Conservation (phyloP, 179 eudicot genomes). For the Kewa caespitosa region DNA sequence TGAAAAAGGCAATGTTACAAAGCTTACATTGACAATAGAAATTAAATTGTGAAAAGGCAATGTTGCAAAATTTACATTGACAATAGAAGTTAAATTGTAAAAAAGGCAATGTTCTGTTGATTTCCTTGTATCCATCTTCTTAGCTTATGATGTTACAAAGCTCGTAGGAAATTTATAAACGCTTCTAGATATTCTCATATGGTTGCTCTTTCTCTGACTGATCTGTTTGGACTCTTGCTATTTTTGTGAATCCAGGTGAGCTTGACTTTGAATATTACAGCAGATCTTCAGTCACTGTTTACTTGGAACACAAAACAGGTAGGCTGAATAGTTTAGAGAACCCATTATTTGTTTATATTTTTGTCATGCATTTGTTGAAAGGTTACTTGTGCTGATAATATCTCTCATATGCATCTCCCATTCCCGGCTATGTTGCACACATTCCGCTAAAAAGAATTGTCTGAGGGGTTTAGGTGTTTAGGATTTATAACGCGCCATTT, state of each 20-base stretch:
- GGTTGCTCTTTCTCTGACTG: background rate
- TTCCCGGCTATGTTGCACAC: background rate
- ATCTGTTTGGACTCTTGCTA: background rate
- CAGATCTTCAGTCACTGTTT: constrained; percentile 78
- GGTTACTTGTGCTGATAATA: background rate
- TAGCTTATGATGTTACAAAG: background rate
- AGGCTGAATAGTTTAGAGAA: background rate
- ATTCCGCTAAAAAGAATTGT: background rate
- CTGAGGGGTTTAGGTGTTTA: background rate
- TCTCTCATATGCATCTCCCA: background rate
- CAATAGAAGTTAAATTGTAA: no score
- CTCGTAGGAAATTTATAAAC: background rate
- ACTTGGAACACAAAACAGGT: constrained; percentile 99
- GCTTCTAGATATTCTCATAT: background rate
- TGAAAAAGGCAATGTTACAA: no score
- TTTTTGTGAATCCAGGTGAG: constrained; percentile 53
- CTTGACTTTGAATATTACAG: constrained; percentile 82
- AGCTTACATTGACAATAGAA: no score
- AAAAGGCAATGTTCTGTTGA: background rate
- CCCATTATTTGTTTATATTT: constrained; percentile 1
- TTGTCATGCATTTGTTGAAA: constrained; percentile 10
- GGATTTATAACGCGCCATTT: background rate
- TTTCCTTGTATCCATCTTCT: background rate
- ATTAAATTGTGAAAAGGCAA: no score
- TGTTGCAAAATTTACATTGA: no score